Evolutionary conservation across 768 basidiomycete species (phyloP), one percentile per base, ranked within the genome.

Genomic region (Udeniomyces megalosporus): DNA sequence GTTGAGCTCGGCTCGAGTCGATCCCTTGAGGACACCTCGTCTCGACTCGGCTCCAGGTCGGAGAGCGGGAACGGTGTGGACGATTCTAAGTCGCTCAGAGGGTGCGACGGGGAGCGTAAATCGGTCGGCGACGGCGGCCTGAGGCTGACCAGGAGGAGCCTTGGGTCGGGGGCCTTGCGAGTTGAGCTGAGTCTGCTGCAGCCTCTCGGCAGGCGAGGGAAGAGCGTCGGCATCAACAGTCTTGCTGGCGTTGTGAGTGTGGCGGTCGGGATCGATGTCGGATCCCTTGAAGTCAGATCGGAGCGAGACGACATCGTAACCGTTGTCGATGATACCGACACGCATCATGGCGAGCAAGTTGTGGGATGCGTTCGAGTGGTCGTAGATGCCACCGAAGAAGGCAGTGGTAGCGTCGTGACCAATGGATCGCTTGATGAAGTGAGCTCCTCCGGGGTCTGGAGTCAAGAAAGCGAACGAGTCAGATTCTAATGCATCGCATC

Each of bases 391-490:
- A 65, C 91, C 91, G 69, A 93, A 91, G 79, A 93, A 95, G 6
- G 90, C 89, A 0, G 88, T 87, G 3, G 89, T 89, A 2, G 86
- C 90, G 69, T 93, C 91, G 72, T 82, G 86, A 61, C 91, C 91
- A 68, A 91, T 85, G 72, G 84, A 80, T 73, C 86, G 86, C 67
- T 82, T 80, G 62, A 96, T 76, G 29, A 89, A 75, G 70, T 91
- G 87, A 3, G 84, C 81, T 15, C 91, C 91, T 67, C 91, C 90
- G 3, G 91, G 91, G 71, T 95, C 58, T 59, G 48, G 11, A 48
- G 48, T 7, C 29, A 50, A 20, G 17, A 59, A 3, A 26, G 34
- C 11, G 10, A 32, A 34, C 17, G 12, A 35, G 58, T 22, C 20
- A 50, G 26, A n/a, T 32, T 14, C n/a, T 12, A n/a, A n/a, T n/a